These are phyloP conservation scores for Phytopythium boreale DNA, from an alignment of 352 stramenopile species.

Conservation along the genomic window DNA sequence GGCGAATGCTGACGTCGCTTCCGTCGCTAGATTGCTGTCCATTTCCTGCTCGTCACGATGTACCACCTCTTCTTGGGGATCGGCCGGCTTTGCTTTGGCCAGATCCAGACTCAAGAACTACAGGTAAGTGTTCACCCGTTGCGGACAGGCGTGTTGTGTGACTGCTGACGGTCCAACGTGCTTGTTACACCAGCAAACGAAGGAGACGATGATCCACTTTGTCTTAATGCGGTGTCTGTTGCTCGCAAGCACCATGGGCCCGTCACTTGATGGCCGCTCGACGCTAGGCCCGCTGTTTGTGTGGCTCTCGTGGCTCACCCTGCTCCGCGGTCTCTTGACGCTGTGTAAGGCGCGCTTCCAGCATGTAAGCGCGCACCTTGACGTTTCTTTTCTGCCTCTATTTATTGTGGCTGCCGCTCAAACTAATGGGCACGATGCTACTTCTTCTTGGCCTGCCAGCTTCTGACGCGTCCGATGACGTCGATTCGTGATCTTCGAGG, in stretches of 20 bases:
- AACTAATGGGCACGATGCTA: background rate
- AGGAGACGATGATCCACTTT: conserved; percentile 78
- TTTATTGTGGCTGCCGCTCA: no score
- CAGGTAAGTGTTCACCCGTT: conserved; percentile 19
- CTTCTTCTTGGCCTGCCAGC: conserved; percentile 11
- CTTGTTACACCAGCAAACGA: conserved; percentile 47
- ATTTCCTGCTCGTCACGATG: conserved; percentile 67
- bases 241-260: conserved; percentile 67
- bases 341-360: conserved; percentile 66
- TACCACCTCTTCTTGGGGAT: conserved; percentile 63
- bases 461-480: conserved; percentile 63
- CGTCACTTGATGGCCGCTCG: conserved; percentile 11
- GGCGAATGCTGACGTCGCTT: conserved; percentile 5
- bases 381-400: background rate
- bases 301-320: conserved; percentile 60
- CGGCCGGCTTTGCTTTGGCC: conserved; percentile 39
- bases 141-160: background rate
- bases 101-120: conserved; percentile 49
- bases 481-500: conserved; percentile 52
- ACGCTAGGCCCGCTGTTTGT: conserved; percentile 48
- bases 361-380: conserved; percentile 21
- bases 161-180: background rate
- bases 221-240: conserved; percentile 69
- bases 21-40: conserved; percentile 51
- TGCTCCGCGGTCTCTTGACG: conserved; percentile 58